Evolutionary conservation across 805 yeast species (phyloP), one percentile per base, ranked within the genome.

Genomic region (Zygoascus tannicola): DNA sequence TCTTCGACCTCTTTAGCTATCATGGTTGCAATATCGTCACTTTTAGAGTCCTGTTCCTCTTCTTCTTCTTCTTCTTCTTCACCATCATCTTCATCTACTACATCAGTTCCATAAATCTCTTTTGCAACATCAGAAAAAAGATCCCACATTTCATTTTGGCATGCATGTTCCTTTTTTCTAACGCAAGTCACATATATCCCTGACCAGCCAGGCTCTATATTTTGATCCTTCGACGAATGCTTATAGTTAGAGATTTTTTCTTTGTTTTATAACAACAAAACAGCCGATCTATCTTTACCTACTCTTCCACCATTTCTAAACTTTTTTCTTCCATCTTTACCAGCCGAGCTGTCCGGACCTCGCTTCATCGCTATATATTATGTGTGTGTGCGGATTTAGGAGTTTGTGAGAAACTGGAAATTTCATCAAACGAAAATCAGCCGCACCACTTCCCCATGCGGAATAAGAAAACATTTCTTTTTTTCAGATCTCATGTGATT

Each of bases 101-200:
- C 5, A 12, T 35, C 35, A 18, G 26, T 16, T 15, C 41, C 46
- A 23, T 37, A 37, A 10, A 37, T 23, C 21, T 37, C 32, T 3
- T 21, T 15, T 12, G 30, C 7, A 26, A 61, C 61, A 44, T 80
- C 85, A 40, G 66, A 64, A 35, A 87, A 71, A 7, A 85, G 57
- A 45, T 67, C 61, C 48, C 74, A 69, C 53, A 87, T 64, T 59
- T 87, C 97, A 50, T 76, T 77, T n/a, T 81, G 73, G 48, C 94
- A 85, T 43, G 74, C 78, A 43, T 71, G 71, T 60, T 92, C 98
- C 47, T 80, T 78, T 32, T 82, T 81, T 53, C 95, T 72, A 40
- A 78, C 75, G 62, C 97, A 90, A 0, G 97, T 84, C 10, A 87
- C 95, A 62, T 84, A 92, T 0, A 92, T 71, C 0, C 98, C 98